Evolutionary conservation across 352 stramenopile genomes (phyloP), one percentile per base, ranked within the genome.

Genomic region (Phytopythium boreale): DNA sequence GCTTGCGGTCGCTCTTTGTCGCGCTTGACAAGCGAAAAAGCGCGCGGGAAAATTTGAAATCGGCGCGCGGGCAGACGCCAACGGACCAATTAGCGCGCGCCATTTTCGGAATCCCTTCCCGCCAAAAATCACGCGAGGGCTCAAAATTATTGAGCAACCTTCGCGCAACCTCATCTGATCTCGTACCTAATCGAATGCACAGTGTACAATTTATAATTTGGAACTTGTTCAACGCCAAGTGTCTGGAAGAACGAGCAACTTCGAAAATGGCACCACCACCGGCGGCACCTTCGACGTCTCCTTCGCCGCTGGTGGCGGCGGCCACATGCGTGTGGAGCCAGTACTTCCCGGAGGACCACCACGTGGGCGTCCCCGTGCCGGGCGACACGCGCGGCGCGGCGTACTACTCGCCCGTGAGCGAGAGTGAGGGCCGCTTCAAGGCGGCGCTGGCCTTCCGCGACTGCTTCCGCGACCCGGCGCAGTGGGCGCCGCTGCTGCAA

Each of bases 291-390:
- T 19, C 26, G 22, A 17, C 24, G 22, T 36, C 20, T 4, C 12
- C 24, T 6, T 24, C 34, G 20, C 34, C 34, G 29, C 61, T 75
- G 22, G 64, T 80, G 53, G 61, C 74, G 12, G 79, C 84, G 20
- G 81, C 84, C 8, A 92, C 77, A 44, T 76, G 78, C 62, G 84
- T 92, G 39, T 92, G 84, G 84, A 88, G 69, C 51, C 84, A 89
- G 68, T 92, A 90, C 64, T 92, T 90, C 63, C 80, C 82, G 2
- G 68, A 85, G 26, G 82, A 92, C 64, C 80, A 89, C 59, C 68
- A 78, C 64, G 75, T 88, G 39, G 77, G 79, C 19, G 52, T 75
- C 20, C 65, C 65, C 1, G 66, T 67, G 34, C 75, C 79, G 0
- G 76, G 70, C 12, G 79, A 86, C 62, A 77, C 77, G 53, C 75